Percentiles rank a stretch among this genome's conserved stretches.
These are phyloP conservation scores for Phytophthora ramorum DNA, from an alignment of 352 stramenopile species.

Conservation along the genomic window DNA sequence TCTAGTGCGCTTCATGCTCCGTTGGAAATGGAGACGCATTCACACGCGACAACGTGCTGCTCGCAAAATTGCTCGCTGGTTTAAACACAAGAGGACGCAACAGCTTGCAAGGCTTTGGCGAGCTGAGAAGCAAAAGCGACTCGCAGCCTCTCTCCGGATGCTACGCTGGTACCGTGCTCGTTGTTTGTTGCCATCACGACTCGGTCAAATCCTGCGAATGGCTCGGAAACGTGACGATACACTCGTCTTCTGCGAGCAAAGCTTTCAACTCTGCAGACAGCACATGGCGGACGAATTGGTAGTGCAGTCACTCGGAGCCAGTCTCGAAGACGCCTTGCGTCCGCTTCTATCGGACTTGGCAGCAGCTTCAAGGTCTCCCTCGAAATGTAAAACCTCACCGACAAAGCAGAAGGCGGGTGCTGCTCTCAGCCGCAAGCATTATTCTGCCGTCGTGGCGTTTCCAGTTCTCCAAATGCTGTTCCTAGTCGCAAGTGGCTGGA, in stretches of 20 bases:
- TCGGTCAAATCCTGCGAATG: slow-evolving; percentile 22
- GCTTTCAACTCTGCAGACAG: slow-evolving; percentile 47
- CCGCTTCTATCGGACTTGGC: slow-evolving; percentile 19
- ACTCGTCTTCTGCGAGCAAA: slow-evolving; percentile 43
- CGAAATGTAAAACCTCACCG: slow-evolving; percentile 14
- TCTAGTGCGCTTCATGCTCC: slow-evolving; percentile 35
- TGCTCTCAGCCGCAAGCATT: slow-evolving; percentile 8
- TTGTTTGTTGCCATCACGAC: slow-evolving; percentile 31
- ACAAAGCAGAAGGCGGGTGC: slow-evolving; percentile 18
- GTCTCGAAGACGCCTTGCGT: slow-evolving; percentile 29
- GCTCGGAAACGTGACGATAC: slow-evolving; percentile 40
- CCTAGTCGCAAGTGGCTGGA: slow-evolving; percentile 48
- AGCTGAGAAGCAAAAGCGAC: slow-evolving; percentile 34
- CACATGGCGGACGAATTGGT: slow-evolving; percentile 49
- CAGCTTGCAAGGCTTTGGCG: slow-evolving; percentile 45
- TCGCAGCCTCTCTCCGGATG: slow-evolving; percentile 30
- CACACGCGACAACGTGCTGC: slow-evolving; percentile 29
- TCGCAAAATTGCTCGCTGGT: slow-evolving; percentile 45
- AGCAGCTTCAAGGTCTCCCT: slow-evolving; percentile 13
- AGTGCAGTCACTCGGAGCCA: slow-evolving; percentile 34
- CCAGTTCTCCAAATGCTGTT: slow-evolving; percentile 59
- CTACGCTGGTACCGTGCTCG: slow-evolving; percentile 38
- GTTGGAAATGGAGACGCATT: slow-evolving; percentile 46
- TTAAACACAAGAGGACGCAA: slow-evolving; percentile 44
- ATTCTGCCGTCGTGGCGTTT: slow-evolving; percentile 24